Conservation (phyloP, 202 grass and related monocot genomes). For the Miscanthus sacchariflorus region DNA sequence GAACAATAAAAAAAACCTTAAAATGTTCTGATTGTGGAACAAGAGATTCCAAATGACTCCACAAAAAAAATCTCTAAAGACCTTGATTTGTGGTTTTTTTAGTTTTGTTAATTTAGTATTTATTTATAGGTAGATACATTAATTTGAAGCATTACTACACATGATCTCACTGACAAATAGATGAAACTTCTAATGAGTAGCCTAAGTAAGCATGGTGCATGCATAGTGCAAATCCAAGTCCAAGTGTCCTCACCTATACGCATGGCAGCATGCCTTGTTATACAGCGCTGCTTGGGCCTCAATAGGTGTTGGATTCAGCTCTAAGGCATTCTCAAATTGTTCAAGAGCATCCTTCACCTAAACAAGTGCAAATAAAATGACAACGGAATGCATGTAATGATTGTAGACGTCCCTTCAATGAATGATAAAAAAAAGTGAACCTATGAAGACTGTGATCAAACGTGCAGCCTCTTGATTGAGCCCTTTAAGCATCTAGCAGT, state of each 20-base stretch:
- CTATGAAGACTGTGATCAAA: slow-evolving; percentile 28
- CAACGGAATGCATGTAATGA: slow-evolving; percentile 10
- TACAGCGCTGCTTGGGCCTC: slow-evolving; percentile 93
- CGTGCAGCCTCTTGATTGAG: neutral
- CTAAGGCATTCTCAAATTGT: slow-evolving; percentile 83
- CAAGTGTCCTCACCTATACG: slow-evolving; percentile 71
- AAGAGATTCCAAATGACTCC: slow-evolving; percentile 22
- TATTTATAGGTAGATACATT: neutral
- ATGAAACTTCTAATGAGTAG: neutral
- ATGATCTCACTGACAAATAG: slow-evolving; percentile 7
- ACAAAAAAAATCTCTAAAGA: neutral
- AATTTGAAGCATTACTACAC: neutral
- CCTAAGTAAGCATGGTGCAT: neutral
- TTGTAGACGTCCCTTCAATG: slow-evolving; percentile 24
- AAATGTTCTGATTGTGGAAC: slow-evolving; percentile 8
- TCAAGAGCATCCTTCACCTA: slow-evolving; percentile 87
- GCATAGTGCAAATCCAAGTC: neutral
- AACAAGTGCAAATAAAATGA: slow-evolving; percentile 50
- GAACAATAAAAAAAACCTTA: slow-evolving; percentile 11
- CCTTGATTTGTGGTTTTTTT: slow-evolving; percentile 22
- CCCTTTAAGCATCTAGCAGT: neutral
- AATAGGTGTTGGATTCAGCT: slow-evolving; percentile 77
- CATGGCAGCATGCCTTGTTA: slow-evolving; percentile 98
- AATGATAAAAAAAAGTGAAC: neutral
- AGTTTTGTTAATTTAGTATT: neutral